A percentile compares a stretch with the other conserved stretches of the same genome.
These are phyloP conservation scores for Chlorophyllum brunneum DNA, from an alignment of 768 basidiomycete species.

Conservation along the genomic window DNA sequence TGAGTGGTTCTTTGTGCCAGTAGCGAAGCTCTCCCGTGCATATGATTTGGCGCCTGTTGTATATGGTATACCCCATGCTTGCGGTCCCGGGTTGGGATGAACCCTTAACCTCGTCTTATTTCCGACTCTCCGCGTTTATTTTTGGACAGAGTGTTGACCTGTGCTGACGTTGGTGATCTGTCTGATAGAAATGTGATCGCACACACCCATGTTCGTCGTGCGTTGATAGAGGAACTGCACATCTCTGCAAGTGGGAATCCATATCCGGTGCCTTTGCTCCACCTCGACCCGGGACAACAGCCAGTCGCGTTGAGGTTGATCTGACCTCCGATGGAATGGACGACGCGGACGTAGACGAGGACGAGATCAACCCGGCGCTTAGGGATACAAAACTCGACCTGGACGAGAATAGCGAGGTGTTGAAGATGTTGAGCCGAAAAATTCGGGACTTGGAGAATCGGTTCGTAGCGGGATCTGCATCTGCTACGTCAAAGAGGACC, in stretches of 20 bases:
- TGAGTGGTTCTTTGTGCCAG: neutral
- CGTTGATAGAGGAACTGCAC: slow-evolving; percentile 33
- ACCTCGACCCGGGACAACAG: slow-evolving; percentile 33
- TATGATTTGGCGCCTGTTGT: neutral
- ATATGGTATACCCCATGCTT: neutral
- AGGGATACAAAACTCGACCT: slow-evolving; percentile 2
- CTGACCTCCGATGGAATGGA: neutral
- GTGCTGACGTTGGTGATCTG: neutral
- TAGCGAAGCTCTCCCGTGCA: neutral
- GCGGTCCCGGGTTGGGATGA: neutral
- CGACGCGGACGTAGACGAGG: neutral
- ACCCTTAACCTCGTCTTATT: slow-evolving; percentile 5
- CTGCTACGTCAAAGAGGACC: neutral
- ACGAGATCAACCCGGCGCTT: neutral
- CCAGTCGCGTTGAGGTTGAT: slow-evolving; percentile 1
- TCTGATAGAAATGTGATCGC: slow-evolving; percentile 46
- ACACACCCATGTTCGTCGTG: slow-evolving; percentile 40
- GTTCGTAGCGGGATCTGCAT: neutral
- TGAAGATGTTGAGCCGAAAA: slow-evolving; percentile 1
- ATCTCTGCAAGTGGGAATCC: slow-evolving; percentile 44
- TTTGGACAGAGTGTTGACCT: slow-evolving; percentile 1
- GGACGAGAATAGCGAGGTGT: slow-evolving; percentile 5
- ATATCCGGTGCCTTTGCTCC: slow-evolving; percentile 37
- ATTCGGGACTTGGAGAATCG: slow-evolving; percentile 7
- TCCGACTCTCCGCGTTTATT: slow-evolving; percentile 3